These are phyloP conservation scores for Metrosideros polymorpha DNA, from an alignment of 441 rosid species.

Conservation along the genomic window DNA sequence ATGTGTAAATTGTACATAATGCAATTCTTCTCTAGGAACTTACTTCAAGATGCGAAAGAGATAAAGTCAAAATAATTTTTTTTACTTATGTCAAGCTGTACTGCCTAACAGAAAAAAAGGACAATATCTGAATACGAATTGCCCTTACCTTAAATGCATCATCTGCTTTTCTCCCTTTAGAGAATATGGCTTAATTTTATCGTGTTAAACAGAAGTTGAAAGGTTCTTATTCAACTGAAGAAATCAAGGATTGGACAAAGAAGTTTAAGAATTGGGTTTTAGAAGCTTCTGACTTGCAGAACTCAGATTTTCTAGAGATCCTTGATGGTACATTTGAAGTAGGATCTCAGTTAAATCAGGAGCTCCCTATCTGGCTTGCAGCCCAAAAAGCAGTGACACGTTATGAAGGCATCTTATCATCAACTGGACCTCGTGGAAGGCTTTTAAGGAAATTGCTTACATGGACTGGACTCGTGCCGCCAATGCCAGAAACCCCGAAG, in stretches of 20 bases:
- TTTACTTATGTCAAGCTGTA: background rate
- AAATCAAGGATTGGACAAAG: conserved; percentile 40
- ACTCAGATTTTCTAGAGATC: conserved; percentile 34
- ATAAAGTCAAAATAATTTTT: background rate
- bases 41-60: background rate
- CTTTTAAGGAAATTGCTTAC: conserved; percentile 67
- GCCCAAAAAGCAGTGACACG: conserved; percentile 93
- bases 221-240: conserved; percentile 37
- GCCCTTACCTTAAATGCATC: background rate
- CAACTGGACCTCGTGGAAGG: conserved; percentile 88
- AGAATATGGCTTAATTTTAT: background rate
- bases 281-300: conserved; percentile 47
- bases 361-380: conserved; percentile 84
- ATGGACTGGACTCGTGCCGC: conserved; percentile 61
- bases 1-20: background rate
- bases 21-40: background rate
- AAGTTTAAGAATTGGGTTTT: conserved; percentile 53
- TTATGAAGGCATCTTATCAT: conserved; percentile 78
- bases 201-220: conserved; percentile 35
- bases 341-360: conserved; percentile 46
- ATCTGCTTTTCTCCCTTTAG: conserved; percentile 3
- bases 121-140: background rate
- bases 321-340: conserved; percentile 28
- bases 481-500: conserved; percentile 48
- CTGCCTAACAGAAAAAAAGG: background rate